Evolutionary conservation across 169 alveolate genomes (phyloP).

Genomic region (Plasmodium blacklocki): DNA sequence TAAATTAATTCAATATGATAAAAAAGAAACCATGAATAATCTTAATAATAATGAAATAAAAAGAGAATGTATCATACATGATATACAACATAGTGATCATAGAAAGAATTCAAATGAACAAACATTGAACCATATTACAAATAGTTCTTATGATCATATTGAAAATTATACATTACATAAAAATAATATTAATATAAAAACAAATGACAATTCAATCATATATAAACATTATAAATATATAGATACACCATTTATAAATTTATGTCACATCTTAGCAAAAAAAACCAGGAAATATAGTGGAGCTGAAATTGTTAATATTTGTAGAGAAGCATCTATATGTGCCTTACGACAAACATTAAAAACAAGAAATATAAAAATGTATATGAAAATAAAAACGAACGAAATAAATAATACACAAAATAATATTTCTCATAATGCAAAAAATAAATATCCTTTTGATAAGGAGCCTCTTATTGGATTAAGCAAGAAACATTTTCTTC

Average conservation of each 20-base stretch:
- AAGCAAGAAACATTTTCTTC: conserved; percentile 72
- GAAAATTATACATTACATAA: background rate
- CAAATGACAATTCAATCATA: conserved; percentile 76
- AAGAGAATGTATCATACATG: conserved; percentile 21
- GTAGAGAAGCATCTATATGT: conserved; percentile 93
- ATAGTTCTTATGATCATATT: background rate
- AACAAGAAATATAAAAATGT: background rate
- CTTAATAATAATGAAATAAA: background rate
- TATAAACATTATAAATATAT: conserved; percentile 9
- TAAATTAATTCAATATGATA: conserved; percentile 8
- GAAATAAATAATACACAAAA: background rate
- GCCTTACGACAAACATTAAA: conserved; percentile 78
- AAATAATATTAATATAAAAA: background rate
- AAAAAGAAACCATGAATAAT: background rate
- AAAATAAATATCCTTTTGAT: background rate
- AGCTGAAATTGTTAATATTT: conserved; percentile 92
- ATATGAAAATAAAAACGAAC: background rate
- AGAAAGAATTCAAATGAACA: background rate
- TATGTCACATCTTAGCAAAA: conserved; percentile 86
- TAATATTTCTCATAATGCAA: background rate
- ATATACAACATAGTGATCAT: background rate
- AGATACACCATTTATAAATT: conserved; percentile 89
- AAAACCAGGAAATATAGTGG: conserved; percentile 97
- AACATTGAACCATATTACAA: background rate
- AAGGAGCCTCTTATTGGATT: conserved; percentile 17